phyloP scores from a whole-genome alignment of 2,329 filamentous ascomycete genomes.

The Phoma sp. region DNA sequence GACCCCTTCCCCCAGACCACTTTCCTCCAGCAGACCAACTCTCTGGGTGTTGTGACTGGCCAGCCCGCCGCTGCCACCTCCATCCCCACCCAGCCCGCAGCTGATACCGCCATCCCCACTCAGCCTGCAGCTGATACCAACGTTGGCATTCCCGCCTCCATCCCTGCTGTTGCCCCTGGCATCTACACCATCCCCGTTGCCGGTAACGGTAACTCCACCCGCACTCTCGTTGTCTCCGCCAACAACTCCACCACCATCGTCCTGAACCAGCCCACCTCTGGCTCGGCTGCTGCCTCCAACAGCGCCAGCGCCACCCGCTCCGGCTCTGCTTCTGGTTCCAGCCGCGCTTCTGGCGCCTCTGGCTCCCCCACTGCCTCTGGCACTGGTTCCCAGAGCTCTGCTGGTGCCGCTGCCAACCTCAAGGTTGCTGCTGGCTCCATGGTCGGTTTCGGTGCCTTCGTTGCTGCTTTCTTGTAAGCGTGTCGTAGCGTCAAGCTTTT shows the following conservation, averaged over 20 bases:
- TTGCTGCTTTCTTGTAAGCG: conserved; percentile 49
- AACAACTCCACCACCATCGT: conserved; percentile 46
- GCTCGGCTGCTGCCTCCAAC: conserved; percentile 11
- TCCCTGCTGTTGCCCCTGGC: conserved; percentile 47
- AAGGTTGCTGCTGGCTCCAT: conserved; percentile 40
- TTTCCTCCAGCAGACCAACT: conserved; percentile 41
- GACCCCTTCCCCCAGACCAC: conserved; percentile 38
- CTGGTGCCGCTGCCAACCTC: conserved; percentile 42
- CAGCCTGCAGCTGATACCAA: conserved; percentile 36
- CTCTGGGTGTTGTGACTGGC: conserved; percentile 43
- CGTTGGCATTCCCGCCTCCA: conserved; percentile 35
- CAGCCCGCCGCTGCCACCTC: conserved; percentile 32
- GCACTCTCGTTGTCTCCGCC: conserved; percentile 42
- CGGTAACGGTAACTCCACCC: conserved; percentile 38
- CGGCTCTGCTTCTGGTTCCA: conserved; percentile 22
- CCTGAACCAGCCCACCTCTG: conserved; percentile 20
- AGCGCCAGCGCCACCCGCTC: conserved; percentile 18
- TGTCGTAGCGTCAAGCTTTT: conserved; percentile 11
- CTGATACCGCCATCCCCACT: conserved; percentile 31
- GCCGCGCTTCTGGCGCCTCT: conserved; percentile 18
- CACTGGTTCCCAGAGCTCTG: conserved; percentile 18
- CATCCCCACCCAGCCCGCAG: conserved; percentile 35
- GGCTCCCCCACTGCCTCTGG: conserved; percentile 24
- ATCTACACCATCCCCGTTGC: conserved; percentile 43
- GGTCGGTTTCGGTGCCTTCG: conserved; percentile 45